phyloP scores from a whole-genome alignment of 208 protist genomes.

The Trichomonas gallinae region DNA sequence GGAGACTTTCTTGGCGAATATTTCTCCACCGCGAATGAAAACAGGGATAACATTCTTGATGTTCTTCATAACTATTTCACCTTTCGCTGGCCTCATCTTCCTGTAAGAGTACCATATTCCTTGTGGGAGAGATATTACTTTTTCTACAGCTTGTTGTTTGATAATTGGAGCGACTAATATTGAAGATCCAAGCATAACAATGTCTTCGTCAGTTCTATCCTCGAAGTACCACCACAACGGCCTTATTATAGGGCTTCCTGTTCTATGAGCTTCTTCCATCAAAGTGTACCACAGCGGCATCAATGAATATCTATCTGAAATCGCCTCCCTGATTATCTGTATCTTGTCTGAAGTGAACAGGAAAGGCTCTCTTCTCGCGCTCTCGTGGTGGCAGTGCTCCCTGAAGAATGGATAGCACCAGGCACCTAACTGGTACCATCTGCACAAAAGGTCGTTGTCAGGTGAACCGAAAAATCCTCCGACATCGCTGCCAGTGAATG shows the following conservation, averaged over 20 bases:
- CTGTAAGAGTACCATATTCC: constrained; percentile 39
- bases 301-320: constrained; percentile 61
- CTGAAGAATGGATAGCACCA: constrained; percentile 91
- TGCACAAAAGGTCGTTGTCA: constrained; percentile 73
- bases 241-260: constrained; percentile 63
- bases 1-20: constrained; percentile 65
- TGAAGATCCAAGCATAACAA: constrained; percentile 58
- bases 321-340: constrained; percentile 36
- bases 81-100: constrained; percentile 42
- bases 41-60: not conserved
- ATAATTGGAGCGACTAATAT: constrained; percentile 68
- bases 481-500: constrained; percentile 81
- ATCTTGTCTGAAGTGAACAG: constrained; percentile 57
- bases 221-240: constrained; percentile 80
- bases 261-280: constrained; percentile 61
- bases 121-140: not conserved
- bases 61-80: not conserved
- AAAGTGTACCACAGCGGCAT: constrained; percentile 87
- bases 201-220: constrained; percentile 41
- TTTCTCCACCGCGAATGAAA: not conserved
- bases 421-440: constrained; percentile 84
- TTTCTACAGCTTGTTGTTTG: not conserved
- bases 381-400: constrained; percentile 80
- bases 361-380: constrained; percentile 87
- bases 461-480: constrained; percentile 89